Evolutionary conservation across 2,329 filamentous ascomycete species (phyloP), one percentile per base, ranked within the genome.

Genomic region (Neofusicoccum parvum): DNA sequence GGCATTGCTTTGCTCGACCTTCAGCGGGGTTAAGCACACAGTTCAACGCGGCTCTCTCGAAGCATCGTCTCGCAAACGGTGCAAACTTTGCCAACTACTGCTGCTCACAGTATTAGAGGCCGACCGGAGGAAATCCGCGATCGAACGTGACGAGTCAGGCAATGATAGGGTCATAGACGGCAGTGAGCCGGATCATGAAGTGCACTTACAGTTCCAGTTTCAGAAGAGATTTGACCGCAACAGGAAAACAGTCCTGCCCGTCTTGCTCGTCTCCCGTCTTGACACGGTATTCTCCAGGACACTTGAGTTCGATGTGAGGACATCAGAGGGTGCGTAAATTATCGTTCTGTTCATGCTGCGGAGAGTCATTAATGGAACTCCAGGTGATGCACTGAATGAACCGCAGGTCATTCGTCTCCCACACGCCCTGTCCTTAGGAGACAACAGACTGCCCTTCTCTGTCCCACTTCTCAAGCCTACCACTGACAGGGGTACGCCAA

Each of bases 21-120:
- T 27, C 27, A 56, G 51, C 27, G 51, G 51, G 32, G 51, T 56
- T n/a, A 39, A 37, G 7, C 51, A 56, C 37, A 43, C 51, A 41
- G 51, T 56, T 41, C 36, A 36, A 20, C 51, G 51, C 5, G 36
- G 41, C 27, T 41, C 41, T 12, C 51, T 56, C 2, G 51, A 56
- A 20, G 11, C 36, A 56, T 56, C 51, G 51, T 37, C 51, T 36
- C 51, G 51, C n/a, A 37, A 36, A n/a, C 51, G 62, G 14, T 65
- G 62, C 23, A 51, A 46, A 41, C 62, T 58, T 34, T 65, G 50
- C 48, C 62, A 23, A 27, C 39, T 58, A 20, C 50, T 65, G 37
- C 27, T 23, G 11, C n/a, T 32, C 15, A 49, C 45, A 11, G 49
- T 56, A 15, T 14, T 58, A 15, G 53, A 59, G 12, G 62, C 43